Evolutionary conservation across 345 rosid genomes (phyloP), one percentile per base, ranked within the genome.

Genomic region (Euphorbia peplus): DNA sequence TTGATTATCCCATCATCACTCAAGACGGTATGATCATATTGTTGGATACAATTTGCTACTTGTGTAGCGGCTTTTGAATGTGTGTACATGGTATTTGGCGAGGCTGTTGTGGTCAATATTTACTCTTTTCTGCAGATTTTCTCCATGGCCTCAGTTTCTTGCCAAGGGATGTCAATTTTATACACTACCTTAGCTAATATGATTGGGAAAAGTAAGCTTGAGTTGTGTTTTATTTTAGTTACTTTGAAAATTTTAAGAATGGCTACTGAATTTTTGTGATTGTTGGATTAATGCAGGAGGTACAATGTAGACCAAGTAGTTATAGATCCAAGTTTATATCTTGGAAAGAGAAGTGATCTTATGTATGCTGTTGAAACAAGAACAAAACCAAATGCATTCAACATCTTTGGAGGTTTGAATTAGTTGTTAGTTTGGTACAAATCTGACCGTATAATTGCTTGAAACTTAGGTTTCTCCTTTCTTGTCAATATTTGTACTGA

Each of bases 111-210:
- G n/a, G n/a, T n/a, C n/a, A n/a, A n/a, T n/a, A n/a, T 32, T 44
- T 44, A 11, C 3, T 44, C 50, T 1, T 2, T 44, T 11, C 2
- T 44, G 51, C 76, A 80, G 83, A 77, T 70, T 52, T 80, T 35
- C 83, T 80, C 32, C 83, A 77, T 71, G 81, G 76, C 39, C n/a
- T 80, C 54, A 57, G 60, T 68, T 68, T 64, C 57, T 73, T 80
- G 74, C 83, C 81, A 26, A 77, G 75, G 54, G 76, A 80, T 64
- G 71, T 80, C 72, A 80, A 80, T 73, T 71, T 77, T 24, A 63
- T 80, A 51, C 65, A 71, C 29, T 73, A 63, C 59, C 12, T 67
- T 12, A 71, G 11, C 12, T 24, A 63, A 30, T 39, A 52, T 54
- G 76, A 56, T 12, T 74, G 73, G 78, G 60, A 70, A 41, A 76